These are phyloP conservation scores for Fusarium annulatum DNA, from an alignment of 2,329 filamentous ascomycete genomes.

Conservation along the genomic window DNA sequence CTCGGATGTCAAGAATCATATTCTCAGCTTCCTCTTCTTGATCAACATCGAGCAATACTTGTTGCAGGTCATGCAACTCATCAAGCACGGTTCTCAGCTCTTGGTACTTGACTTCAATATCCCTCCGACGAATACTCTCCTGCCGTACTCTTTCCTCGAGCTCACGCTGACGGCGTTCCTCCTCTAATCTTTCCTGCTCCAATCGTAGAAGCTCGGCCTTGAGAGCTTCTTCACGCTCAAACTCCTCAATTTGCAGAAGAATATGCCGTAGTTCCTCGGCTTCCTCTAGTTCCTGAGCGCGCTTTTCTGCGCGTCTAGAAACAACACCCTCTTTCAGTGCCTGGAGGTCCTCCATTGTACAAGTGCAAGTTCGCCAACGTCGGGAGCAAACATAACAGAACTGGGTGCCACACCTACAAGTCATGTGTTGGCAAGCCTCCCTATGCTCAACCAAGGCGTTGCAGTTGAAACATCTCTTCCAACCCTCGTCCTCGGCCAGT, in stretches of 20 bases:
- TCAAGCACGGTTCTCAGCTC: conserved; percentile 52
- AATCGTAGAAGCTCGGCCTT: conserved; percentile 54
- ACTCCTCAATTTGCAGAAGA: conserved; percentile 59
- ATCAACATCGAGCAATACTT: conserved; percentile 49
- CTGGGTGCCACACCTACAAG: conserved; percentile 80
- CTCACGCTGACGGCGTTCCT: conserved; percentile 52
- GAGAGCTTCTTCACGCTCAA: conserved; percentile 58
- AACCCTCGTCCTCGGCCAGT: conserved; percentile 76
- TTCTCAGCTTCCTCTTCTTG: conserved; percentile 52
- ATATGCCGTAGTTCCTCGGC: conserved; percentile 53
- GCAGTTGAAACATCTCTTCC: conserved; percentile 79
- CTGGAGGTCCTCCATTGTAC: conserved; percentile 61
- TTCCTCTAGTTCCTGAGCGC: conserved; percentile 49
- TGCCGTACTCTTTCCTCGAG: conserved; percentile 52
- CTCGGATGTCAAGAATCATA: conserved; percentile 40
- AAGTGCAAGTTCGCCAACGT: conserved; percentile 79
- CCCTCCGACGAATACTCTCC: conserved; percentile 55
- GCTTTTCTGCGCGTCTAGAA: conserved; percentile 50
- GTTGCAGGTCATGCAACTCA: conserved; percentile 57
- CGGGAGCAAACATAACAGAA: conserved; percentile 86
- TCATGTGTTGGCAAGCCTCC: conserved; percentile 89
- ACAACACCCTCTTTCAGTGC: conserved; percentile 53
- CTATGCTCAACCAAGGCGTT: conserved; percentile 79
- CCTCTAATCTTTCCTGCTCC: conserved; percentile 52
- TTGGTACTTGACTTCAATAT: conserved; percentile 54